phyloP scores from a whole-genome alignment of 257 asterid genomes.

The Datura wrightii region DNA sequence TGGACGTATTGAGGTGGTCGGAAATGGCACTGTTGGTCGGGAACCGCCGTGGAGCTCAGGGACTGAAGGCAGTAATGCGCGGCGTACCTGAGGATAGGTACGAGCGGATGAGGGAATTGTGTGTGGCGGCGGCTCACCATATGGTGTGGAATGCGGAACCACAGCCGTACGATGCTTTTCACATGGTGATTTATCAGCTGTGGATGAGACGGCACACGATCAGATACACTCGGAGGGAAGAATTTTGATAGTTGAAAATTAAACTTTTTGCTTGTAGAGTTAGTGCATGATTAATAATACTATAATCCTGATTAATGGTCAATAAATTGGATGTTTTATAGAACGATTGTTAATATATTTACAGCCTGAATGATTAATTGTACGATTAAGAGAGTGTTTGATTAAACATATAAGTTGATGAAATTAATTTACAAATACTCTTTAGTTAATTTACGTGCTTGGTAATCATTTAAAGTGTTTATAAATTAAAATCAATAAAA shows the following conservation, averaged over 20 bases:
- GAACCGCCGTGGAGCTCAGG: constrained; percentile 51
- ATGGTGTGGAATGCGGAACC: constrained; percentile 76
- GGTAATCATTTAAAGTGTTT: too few relatives aligned
- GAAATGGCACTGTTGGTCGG: constrained; percentile 63
- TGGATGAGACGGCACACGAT: constrained; percentile 87
- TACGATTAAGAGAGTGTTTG: too few relatives aligned
- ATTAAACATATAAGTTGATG: too few relatives aligned
- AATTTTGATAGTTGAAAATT: not conserved
- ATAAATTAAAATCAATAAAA: too few relatives aligned
- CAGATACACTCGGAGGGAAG: constrained; percentile 71
- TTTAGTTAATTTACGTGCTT: too few relatives aligned
- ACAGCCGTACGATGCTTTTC: constrained; percentile 79
- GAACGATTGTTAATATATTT: not conserved
- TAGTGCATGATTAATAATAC: not conserved
- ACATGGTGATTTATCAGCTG: constrained; percentile 85
- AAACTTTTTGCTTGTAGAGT: not conserved
- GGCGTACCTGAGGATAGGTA: constrained; percentile 57
- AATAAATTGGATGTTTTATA: not conserved
- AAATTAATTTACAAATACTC: too few relatives aligned
- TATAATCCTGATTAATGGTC: not conserved
- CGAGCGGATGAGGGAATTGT: constrained; percentile 57
- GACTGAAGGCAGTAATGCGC: constrained; percentile 61
- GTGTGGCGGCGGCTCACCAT: constrained; percentile 72
- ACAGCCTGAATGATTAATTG: too few relatives aligned
- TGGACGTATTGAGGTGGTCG: constrained; percentile 79